Conservation (phyloP, 352 stramenopile genomes). For the Globisporangium cederbergense region DNA sequence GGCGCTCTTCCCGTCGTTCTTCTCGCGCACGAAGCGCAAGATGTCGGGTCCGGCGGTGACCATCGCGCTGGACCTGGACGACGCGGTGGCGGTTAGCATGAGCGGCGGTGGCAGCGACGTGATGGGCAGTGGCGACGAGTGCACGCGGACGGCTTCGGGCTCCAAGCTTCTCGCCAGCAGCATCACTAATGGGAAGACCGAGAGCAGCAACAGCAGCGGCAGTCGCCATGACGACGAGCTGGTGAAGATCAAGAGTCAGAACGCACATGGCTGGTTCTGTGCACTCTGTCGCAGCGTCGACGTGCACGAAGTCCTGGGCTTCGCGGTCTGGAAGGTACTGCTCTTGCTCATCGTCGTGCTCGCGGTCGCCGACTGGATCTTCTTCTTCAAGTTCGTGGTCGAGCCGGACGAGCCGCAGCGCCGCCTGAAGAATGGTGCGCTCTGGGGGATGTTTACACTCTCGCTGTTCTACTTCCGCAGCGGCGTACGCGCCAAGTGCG, state of each 20-base stretch:
- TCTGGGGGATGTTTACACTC: conserved; percentile 47
- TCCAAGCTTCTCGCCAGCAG: conserved; percentile 1
- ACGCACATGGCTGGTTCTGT: conserved; percentile 14
- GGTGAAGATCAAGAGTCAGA: conserved; percentile 1
- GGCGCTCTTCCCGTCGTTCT: conserved; percentile 11
- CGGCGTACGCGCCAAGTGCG: conserved; percentile 27
- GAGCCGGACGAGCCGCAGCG: conserved; percentile 39
- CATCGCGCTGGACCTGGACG: conserved; percentile 17
- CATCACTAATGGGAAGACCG: too few relatives aligned
- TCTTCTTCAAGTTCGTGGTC: conserved; percentile 69
- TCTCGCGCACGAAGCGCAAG: conserved; percentile 52
- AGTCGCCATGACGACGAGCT: neutral
- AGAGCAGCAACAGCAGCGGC: neutral
- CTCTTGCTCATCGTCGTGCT: conserved; percentile 41
- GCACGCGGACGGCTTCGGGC: neutral
- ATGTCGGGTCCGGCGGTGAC: conserved; percentile 44
- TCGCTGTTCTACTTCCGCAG: conserved; percentile 46
- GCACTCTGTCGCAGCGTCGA: conserved; percentile 31
- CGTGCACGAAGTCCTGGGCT: conserved; percentile 35
- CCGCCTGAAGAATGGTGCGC: conserved; percentile 10
- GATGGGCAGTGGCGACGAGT: neutral
- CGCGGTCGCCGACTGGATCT: conserved; percentile 49
- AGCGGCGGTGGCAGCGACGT: neutral
- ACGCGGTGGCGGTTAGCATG: neutral
- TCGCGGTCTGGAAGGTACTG: conserved; percentile 36